Evolutionary conservation across 2,329 filamentous ascomycete genomes (phyloP).

Genomic region (Pseudogymnoascus sp.): DNA sequence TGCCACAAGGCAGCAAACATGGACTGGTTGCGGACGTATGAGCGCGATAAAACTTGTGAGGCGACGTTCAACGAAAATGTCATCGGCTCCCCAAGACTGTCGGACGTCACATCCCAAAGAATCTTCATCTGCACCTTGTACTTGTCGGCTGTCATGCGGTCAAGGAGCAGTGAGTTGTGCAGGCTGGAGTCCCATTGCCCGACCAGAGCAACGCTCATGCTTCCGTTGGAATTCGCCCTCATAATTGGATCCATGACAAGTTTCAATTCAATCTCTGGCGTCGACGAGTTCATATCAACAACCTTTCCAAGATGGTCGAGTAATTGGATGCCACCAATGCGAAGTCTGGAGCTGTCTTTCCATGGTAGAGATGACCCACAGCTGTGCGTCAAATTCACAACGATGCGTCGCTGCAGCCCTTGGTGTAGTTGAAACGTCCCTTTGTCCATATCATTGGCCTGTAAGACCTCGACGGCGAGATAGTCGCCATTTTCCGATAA

Average conservation of each 20-base stretch:
- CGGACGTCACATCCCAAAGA: slow-evolving; percentile 77
- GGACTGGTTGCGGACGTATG: slow-evolving; percentile 77
- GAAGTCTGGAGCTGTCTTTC: slow-evolving; percentile 71
- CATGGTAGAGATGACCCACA: slow-evolving; percentile 83
- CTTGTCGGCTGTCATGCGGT: slow-evolving; percentile 86
- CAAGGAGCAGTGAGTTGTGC: slow-evolving; percentile 86
- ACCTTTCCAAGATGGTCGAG: slow-evolving; percentile 80
- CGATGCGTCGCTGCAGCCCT: slow-evolving; percentile 80
- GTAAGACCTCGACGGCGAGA: slow-evolving; percentile 83
- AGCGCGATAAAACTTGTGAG: slow-evolving; percentile 75
- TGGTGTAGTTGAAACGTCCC: slow-evolving; percentile 94
- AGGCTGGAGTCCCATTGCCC: slow-evolving; percentile 96
- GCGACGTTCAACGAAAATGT: slow-evolving; percentile 74
- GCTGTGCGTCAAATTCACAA: slow-evolving; percentile 83
- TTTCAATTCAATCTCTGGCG: slow-evolving; percentile 69
- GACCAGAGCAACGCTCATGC: slow-evolving; percentile 75
- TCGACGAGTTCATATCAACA: slow-evolving; percentile 65
- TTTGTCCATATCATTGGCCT: slow-evolving; percentile 73
- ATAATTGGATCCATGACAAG: slow-evolving; percentile 71
- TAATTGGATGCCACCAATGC: slow-evolving; percentile 74
- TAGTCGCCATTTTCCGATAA: slow-evolving; percentile 88
- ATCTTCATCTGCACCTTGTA: slow-evolving; percentile 84
- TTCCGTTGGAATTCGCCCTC: slow-evolving; percentile 82
- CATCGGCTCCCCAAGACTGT: slow-evolving; percentile 81
- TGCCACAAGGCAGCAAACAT: slow-evolving; percentile 86